Evolutionary conservation across 176 grass and related monocot genomes (phyloP).

Genomic region (Oryza meyeriana): DNA sequence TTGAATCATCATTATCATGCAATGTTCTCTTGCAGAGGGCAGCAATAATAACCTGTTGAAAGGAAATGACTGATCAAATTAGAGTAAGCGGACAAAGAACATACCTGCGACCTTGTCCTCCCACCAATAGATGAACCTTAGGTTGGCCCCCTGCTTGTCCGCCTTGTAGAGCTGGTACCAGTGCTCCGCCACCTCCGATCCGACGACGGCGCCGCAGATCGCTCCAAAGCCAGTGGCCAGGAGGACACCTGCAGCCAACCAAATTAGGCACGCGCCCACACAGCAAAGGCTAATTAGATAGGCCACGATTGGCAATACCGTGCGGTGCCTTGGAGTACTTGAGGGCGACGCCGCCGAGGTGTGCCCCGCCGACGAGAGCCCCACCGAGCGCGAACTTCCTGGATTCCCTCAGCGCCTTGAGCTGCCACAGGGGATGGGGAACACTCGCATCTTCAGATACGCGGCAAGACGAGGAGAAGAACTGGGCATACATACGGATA

Average conservation of each 20-base stretch:
- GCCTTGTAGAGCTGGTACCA: conserved; percentile 87
- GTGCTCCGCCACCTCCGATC: conserved; percentile 92
- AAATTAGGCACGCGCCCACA: neutral
- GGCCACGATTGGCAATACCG: conserved; percentile 38
- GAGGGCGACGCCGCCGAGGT: conserved; percentile 77
- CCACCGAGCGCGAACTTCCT: conserved; percentile 72
- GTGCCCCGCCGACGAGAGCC: conserved; percentile 53
- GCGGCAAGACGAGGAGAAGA: too few relatives aligned
- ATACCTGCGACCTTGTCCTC: conserved; percentile 95
- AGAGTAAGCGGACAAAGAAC: neutral
- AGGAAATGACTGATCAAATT: neutral
- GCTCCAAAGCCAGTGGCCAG: conserved; percentile 81
- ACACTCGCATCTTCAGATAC: neutral
- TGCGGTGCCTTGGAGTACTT: conserved; percentile 94
- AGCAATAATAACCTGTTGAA: neutral
- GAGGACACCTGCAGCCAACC: conserved; percentile 53
- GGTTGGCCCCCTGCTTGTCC: conserved; percentile 83
- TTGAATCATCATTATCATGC: neutral
- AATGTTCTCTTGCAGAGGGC: neutral
- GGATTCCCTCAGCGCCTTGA: conserved; percentile 83
- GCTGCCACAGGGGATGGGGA: conserved; percentile 30
- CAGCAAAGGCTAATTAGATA: neutral
- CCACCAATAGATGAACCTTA: conserved; percentile 99
- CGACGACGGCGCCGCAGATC: conserved; percentile 66
- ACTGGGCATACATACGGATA: neutral